A percentile compares a stretch with the other conserved stretches of the same genome.
These are phyloP conservation scores for Fusarium piperis DNA, from an alignment of 2,329 filamentous ascomycete genomes.

Conservation along the genomic window DNA sequence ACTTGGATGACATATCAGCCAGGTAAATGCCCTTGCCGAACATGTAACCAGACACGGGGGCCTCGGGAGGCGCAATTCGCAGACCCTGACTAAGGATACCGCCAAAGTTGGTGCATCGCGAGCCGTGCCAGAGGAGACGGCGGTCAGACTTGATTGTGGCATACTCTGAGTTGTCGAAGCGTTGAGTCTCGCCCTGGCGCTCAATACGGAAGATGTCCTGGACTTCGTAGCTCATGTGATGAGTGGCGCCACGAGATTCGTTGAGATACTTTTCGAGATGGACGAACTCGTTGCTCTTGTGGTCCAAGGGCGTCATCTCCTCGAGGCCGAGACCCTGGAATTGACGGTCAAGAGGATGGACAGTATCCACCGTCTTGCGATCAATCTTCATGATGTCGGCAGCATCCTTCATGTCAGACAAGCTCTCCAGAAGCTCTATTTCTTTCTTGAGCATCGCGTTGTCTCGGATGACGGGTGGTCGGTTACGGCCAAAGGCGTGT, in stretches of 20 bases:
- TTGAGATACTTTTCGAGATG: slow-evolving; percentile 74
- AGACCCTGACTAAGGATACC: slow-evolving; percentile 89
- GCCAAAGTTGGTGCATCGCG: slow-evolving; percentile 83
- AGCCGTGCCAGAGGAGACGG: slow-evolving; percentile 88
- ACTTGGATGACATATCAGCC: slow-evolving; percentile 86
- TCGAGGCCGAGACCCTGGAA: slow-evolving; percentile 76
- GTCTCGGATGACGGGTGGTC: slow-evolving; percentile 73
- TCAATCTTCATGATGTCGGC: slow-evolving; percentile 79
- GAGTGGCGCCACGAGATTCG: slow-evolving; percentile 73
- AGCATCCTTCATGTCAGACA: slow-evolving; percentile 87
- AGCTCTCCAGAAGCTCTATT: slow-evolving; percentile 80
- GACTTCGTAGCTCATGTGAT: slow-evolving; percentile 68
- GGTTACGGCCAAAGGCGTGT: slow-evolving; percentile 78
- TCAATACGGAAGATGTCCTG: slow-evolving; percentile 86
- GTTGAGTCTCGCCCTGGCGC: slow-evolving; percentile 74
- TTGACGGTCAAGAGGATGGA: slow-evolving; percentile 77
- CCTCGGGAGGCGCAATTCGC: slow-evolving; percentile 88
- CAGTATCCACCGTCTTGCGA: slow-evolving; percentile 55
- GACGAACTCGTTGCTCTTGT: slow-evolving; percentile 67
- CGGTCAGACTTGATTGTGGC: slow-evolving; percentile 69
- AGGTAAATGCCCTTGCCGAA: slow-evolving; percentile 92
- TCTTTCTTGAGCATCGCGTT: slow-evolving; percentile 73
- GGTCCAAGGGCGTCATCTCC: slow-evolving; percentile 78
- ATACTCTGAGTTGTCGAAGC: slow-evolving; percentile 69
- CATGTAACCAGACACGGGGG: slow-evolving; percentile 84